These are phyloP conservation scores for Blumeriella jaapii DNA, from an alignment of 2,329 filamentous ascomycete genomes.

Conservation along the genomic window DNA sequence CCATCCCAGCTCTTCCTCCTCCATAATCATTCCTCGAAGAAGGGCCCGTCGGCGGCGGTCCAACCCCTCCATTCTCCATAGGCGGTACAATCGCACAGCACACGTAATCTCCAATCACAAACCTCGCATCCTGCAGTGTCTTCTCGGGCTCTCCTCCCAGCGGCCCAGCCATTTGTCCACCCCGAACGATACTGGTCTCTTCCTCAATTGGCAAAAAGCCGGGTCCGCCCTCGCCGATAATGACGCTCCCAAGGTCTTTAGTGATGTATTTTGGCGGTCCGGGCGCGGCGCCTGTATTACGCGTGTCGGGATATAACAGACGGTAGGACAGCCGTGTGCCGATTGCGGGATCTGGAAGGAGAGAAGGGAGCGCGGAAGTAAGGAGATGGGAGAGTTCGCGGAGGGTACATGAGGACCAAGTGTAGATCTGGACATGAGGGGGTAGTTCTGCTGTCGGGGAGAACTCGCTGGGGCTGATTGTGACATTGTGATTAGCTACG, in stretches of 20 bases:
- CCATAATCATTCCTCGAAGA: constrained; percentile 29
- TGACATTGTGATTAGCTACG: constrained; percentile 1
- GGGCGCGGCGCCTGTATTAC: constrained; percentile 24
- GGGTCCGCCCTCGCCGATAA: constrained; percentile 52
- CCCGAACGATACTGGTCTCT: constrained; percentile 26
- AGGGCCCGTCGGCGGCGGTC: constrained; percentile 42
- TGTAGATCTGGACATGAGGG: constrained; percentile 68
- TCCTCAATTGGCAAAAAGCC: constrained; percentile 30
- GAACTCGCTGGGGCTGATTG: constrained; percentile 53
- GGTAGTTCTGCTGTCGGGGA: constrained; percentile 41
- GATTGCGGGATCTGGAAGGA: constrained; percentile 62
- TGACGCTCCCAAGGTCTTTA: constrained; percentile 73
- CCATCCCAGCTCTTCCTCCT: constrained; percentile 29
- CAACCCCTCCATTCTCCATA: constrained; percentile 60
- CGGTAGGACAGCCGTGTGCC: constrained; percentile 83
- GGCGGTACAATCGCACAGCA: constrained; percentile 73
- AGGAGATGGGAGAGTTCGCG: constrained; percentile 72
- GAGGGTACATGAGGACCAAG: constrained; percentile 73
- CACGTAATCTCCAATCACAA: constrained; percentile 83
- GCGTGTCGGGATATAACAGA: constrained; percentile 65
- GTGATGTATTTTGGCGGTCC: constrained; percentile 53
- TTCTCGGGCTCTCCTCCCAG: constrained; percentile 53
- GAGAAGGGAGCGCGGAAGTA: constrained; percentile 50
- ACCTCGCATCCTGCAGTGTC: constrained; percentile 64
- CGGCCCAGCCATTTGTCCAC: constrained; percentile 24